Percentiles rank a stretch among this genome's conserved stretches.
Evolutionary conservation across 768 basidiomycete species (phyloP).

Genomic region (Leccinum incarnatum): DNA sequence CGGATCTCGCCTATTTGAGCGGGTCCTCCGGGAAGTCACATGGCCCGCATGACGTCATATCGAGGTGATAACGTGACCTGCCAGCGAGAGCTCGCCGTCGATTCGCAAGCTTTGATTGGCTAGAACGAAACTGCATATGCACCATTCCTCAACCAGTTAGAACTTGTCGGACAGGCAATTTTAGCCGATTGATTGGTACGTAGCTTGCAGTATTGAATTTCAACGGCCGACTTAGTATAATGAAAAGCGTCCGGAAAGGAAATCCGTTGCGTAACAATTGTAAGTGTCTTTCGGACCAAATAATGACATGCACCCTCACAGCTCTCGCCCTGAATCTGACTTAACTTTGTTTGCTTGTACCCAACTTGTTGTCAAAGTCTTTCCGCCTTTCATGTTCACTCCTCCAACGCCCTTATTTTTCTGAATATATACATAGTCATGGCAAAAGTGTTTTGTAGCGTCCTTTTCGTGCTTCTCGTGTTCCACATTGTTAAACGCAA

Average conservation of each 20-base stretch:
- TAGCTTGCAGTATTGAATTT: background rate
- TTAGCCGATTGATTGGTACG: too few relatives aligned
- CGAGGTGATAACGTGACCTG: background rate
- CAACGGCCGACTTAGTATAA: background rate
- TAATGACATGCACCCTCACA: background rate
- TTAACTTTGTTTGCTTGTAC: background rate
- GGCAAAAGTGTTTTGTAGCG: background rate
- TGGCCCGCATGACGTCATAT: background rate
- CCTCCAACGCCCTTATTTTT: background rate
- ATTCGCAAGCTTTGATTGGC: background rate
- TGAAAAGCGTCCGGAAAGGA: background rate
- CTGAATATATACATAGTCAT: background rate
- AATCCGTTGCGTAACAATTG: background rate
- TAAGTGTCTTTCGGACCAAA: background rate
- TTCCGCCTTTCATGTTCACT: background rate
- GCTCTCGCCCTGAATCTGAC: background rate
- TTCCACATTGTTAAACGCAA: constrained; percentile 14
- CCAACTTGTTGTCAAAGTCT: background rate
- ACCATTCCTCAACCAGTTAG: background rate
- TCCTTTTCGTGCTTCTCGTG: constrained; percentile 10
- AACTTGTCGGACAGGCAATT: background rate
- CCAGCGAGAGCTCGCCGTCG: background rate
- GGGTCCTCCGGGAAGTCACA: too few relatives aligned
- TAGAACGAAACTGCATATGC: background rate
- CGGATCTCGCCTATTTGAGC: too few relatives aligned